Evolutionary conservation across 2,329 filamentous ascomycete genomes (phyloP).

Genomic region (Fusarium pseudograminearum): DNA sequence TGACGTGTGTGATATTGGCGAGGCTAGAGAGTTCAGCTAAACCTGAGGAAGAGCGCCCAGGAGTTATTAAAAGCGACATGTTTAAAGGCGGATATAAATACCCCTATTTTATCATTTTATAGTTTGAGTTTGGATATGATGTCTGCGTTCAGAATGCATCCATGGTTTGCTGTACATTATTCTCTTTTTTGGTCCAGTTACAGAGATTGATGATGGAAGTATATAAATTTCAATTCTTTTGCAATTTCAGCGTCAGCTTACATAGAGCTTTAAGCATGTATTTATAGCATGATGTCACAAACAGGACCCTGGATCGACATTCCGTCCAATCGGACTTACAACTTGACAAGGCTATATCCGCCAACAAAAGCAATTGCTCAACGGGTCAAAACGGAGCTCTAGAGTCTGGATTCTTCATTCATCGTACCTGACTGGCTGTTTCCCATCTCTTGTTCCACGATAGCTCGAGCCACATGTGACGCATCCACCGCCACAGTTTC

Average conservation of each 20-base stretch:
- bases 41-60: neutral
- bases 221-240: constrained; percentile 6
- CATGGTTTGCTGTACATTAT: constrained; percentile 2
- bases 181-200: neutral
- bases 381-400: constrained; percentile 12
- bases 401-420: neutral
- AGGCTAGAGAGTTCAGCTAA: constrained; percentile 78
- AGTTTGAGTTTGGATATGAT: constrained; percentile 8
- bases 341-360: neutral
- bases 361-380: neutral
- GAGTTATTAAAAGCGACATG: constrained; percentile 4
- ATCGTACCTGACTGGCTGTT: neutral
- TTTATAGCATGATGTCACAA: constrained; percentile 28
- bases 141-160: neutral
- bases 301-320: constrained; percentile 29
- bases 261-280: neutral
- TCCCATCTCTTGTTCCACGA: neutral
- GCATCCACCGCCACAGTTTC: constrained; percentile 46
- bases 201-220: constrained; percentile 20
- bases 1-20: constrained; percentile 86
- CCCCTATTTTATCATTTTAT: constrained; percentile 26
- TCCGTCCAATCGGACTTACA: constrained; percentile 26
- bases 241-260: neutral
- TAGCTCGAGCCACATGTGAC: constrained; percentile 47
- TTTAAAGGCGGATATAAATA: constrained; percentile 26